Evolutionary conservation across 208 protist species (phyloP), one percentile per base, ranked within the genome.

Genomic region (Leptomonas pyrrhocoris): DNA sequence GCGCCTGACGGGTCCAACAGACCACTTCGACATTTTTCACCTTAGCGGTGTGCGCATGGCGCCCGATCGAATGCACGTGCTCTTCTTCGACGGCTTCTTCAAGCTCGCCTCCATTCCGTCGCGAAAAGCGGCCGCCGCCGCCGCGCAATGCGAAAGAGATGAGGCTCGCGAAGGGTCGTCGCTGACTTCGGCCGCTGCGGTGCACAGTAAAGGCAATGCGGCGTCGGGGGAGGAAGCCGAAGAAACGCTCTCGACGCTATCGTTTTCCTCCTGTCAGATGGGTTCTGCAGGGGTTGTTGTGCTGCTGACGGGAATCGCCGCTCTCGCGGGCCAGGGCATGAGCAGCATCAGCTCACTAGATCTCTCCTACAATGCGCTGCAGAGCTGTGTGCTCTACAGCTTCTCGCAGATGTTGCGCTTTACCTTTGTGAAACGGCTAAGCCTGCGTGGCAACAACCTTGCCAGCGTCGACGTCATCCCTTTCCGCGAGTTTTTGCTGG

Each of bases 391-490:
- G 30, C 68, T 86, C 15, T 68, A 74, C 58, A 83, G 78, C 79
- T 49, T 96, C 16, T 59, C 83, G 21, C 72, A 75, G 48, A 40
- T 87, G 11, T 62, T 96, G 13, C 62, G 55, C 6, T 75, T 77
- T 9, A 94, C 91, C 5, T 61, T 57, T 46, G 58, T 96, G 16
- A 48, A 43, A 25, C 64, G 79, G 45, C 57, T 96, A 1, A 86
- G 80, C 69, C 70, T 96, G 43, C 91, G 86, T 19, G 86, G 88
- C 11, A 96, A 96, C 65, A 56, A 61, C n/a, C 78, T 96, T n/a
- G 61, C 51, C 19, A 73, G 81, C 28, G 48, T 56, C 6, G 80
- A 89, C 19, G 43, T 68, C 11, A 53, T 53, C 3, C 40, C 63
- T 25, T 79, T 94, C 25, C 81, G 80, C 19, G 88, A 94, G 18